These are phyloP conservation scores for Citrus hindsii DNA, from an alignment of 345 rosid genomes.

Conservation along the genomic window DNA sequence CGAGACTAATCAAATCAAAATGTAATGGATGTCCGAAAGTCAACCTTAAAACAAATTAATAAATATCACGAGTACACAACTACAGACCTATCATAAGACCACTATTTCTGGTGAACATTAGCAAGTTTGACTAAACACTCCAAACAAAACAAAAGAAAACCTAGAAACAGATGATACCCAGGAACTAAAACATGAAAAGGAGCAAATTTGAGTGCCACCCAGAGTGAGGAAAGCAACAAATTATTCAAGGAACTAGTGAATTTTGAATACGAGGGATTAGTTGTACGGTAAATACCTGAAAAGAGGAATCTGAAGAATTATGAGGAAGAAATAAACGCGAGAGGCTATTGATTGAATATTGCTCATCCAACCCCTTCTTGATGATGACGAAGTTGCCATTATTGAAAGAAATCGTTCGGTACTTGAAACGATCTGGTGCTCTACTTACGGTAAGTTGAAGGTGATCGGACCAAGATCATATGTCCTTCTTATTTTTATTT, in stretches of 20 bases:
- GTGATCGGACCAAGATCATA: neutral
- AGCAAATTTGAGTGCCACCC: neutral
- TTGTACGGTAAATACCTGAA: slow-evolving; percentile 48
- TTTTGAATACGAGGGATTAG: neutral
- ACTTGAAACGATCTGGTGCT: neutral
- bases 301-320: slow-evolving; percentile 89
- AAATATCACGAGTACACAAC: neutral
- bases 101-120: neutral
- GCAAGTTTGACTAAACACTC: neutral
- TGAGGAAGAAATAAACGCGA: slow-evolving; percentile 67
- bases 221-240: neutral
- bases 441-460: neutral
- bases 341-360: slow-evolving; percentile 57
- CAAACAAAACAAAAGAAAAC: neutral
- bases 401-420: neutral
- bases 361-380: slow-evolving; percentile 54
- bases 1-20: neutral
- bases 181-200: neutral
- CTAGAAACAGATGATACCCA: neutral
- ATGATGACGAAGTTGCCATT: slow-evolving; percentile 34
- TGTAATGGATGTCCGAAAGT: neutral
- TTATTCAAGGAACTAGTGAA: neutral
- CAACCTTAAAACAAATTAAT: neutral
- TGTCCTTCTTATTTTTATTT: neutral
- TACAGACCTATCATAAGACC: neutral